Evolutionary conservation across 2,329 filamentous ascomycete species (phyloP).

Genomic region (Xylariaceae sp.): DNA sequence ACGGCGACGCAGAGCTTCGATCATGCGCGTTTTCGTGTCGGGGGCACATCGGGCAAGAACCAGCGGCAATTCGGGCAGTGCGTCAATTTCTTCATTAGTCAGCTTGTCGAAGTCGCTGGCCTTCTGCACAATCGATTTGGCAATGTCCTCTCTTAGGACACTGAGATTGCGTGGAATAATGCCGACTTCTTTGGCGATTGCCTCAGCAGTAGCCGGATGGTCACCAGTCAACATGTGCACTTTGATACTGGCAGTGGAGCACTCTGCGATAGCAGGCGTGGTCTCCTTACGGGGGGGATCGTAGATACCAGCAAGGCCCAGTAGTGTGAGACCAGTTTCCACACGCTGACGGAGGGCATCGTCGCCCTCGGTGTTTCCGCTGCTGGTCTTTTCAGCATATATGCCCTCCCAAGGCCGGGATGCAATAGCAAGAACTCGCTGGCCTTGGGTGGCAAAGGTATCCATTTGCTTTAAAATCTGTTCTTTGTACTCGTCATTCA

Average conservation of each 20-base stretch:
- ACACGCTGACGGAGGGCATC: conserved; percentile 62
- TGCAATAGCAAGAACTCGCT: conserved; percentile 74
- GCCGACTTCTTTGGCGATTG: conserved; percentile 79
- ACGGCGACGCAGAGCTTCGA: conserved; percentile 81
- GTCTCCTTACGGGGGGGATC: conserved; percentile 86
- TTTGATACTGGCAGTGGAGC: conserved; percentile 74
- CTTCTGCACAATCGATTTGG: conserved; percentile 74
- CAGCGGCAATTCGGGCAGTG: conserved; percentile 74
- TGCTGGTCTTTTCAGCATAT: conserved; percentile 43
- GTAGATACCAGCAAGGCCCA: conserved; percentile 85
- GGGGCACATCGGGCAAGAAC: conserved; percentile 86
- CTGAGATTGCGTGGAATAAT: conserved; percentile 72
- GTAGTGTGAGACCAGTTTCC: conserved; percentile 72
- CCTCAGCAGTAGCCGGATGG: conserved; percentile 77
- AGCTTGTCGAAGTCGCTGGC: conserved; percentile 81
- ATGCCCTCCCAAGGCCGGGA: conserved; percentile 65
- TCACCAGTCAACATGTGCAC: conserved; percentile 89
- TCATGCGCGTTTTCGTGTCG: conserved; percentile 89
- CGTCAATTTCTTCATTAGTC: conserved; percentile 76
- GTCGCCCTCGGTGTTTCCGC: conserved; percentile 42
- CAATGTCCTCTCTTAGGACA: conserved; percentile 64
- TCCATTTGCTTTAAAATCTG: conserved; percentile 61
- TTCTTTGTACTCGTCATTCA: conserved; percentile 59
- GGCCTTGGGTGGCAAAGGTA: conserved; percentile 67
- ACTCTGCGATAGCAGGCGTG: conserved; percentile 71